Conservation (phyloP, 768 basidiomycete genomes). For the Tricholoma furcatifolium region DNA sequence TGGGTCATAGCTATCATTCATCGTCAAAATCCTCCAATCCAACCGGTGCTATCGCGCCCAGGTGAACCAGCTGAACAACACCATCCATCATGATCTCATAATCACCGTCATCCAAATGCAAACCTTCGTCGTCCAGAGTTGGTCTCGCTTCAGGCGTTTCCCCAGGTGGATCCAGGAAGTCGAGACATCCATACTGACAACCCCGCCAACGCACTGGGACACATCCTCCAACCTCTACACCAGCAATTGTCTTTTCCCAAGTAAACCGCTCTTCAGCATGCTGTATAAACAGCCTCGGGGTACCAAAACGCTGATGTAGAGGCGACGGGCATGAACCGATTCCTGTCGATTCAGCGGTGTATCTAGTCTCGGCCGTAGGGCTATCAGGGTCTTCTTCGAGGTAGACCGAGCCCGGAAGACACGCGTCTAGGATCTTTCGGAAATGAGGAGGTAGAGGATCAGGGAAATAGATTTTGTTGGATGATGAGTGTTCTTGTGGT, state of each 20-base stretch:
- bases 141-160: constrained; percentile 10
- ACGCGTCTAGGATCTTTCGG: constrained; percentile 31
- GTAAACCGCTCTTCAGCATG: constrained; percentile 63
- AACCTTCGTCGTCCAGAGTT: background rate
- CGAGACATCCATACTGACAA: constrained; percentile 61
- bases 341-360: constrained; percentile 29
- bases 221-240: constrained; percentile 46
- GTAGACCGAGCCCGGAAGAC: constrained; percentile 38
- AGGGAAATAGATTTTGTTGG: constrained; percentile 15
- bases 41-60: constrained; percentile 1
- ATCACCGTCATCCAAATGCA: background rate
- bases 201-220: constrained; percentile 71
- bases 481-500: constrained; percentile 1
- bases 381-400: constrained; percentile 23
- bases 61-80: constrained; percentile 17
- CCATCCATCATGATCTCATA: background rate
- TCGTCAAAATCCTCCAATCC: constrained; percentile 16
- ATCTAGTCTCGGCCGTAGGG: constrained; percentile 11
- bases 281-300: constrained; percentile 44
- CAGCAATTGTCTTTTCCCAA: constrained; percentile 60
- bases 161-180: constrained; percentile 43
- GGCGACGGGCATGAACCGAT: constrained; percentile 51
- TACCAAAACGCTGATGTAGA: constrained; percentile 27
- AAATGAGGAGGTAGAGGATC: constrained; percentile 27
- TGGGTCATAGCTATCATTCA: constrained; percentile 6